phyloP scores from a whole-genome alignment of 495 filamentous ascomycete genomes.

The Penicillium odoratum region DNA sequence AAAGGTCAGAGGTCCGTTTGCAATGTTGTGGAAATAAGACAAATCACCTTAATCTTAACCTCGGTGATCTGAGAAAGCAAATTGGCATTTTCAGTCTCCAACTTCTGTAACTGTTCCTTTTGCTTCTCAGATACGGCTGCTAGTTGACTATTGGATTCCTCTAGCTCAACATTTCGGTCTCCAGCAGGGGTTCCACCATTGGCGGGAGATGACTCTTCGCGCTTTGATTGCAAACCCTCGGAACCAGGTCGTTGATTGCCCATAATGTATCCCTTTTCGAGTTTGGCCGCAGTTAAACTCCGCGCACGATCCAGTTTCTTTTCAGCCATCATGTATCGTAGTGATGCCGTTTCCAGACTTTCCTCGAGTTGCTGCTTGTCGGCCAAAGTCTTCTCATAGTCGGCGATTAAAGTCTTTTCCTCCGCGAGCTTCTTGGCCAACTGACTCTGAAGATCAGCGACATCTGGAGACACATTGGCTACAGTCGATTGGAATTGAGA shows the following conservation, averaged over 20 bases:
- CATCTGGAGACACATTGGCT: slow-evolving; percentile 54
- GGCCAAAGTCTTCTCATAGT: slow-evolving; percentile 70
- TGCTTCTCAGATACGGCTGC: slow-evolving; percentile 72
- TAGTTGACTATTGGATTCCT: slow-evolving; percentile 71
- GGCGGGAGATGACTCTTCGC: slow-evolving; percentile 49
- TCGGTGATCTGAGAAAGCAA: slow-evolving; percentile 78
- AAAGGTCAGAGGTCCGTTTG: slow-evolving; percentile 8
- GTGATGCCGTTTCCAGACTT: slow-evolving; percentile 77
- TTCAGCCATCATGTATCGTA: slow-evolving; percentile 91
- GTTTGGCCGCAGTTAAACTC: slow-evolving; percentile 84
- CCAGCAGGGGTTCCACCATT: slow-evolving; percentile 56
- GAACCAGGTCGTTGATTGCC: slow-evolving; percentile 52
- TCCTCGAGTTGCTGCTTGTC: slow-evolving; percentile 85
- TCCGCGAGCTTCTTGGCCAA: slow-evolving; percentile 71
- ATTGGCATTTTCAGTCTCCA: slow-evolving; percentile 76
- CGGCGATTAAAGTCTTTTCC: slow-evolving; percentile 76
- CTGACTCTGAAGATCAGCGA: slow-evolving; percentile 69
- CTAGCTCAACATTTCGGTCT: slow-evolving; percentile 56
- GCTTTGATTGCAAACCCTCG: slow-evolving; percentile 55
- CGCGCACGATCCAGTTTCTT: slow-evolving; percentile 86
- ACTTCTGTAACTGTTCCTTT: slow-evolving; percentile 79
- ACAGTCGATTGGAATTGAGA: slow-evolving; percentile 52
- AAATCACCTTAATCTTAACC: slow-evolving; percentile 55
- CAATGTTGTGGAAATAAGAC: not conserved
- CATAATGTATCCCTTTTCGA: slow-evolving; percentile 84